phyloP scores from a whole-genome alignment of 2,329 filamentous ascomycete genomes.

The Anthostomella pinea region DNA sequence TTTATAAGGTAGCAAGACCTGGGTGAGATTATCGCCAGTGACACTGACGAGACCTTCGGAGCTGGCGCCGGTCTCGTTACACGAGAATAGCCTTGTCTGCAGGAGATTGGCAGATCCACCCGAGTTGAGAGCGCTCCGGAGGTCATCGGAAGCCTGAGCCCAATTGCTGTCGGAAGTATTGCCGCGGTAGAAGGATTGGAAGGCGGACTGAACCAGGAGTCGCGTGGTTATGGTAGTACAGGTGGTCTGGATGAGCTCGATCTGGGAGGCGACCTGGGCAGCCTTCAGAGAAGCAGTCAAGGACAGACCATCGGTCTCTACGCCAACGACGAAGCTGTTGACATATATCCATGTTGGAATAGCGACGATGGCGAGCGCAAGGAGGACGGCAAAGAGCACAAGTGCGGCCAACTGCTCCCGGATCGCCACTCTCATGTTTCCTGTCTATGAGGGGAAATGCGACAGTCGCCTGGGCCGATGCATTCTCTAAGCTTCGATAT shows the following conservation, averaged over 20 bases:
- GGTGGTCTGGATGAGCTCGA: slow-evolving; percentile 75
- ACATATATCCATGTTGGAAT: slow-evolving; percentile 69
- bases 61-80: slow-evolving; percentile 58
- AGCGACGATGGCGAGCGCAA: slow-evolving; percentile 73
- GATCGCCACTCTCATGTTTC: slow-evolving; percentile 77
- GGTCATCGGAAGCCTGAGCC: slow-evolving; percentile 57
- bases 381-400: slow-evolving; percentile 71
- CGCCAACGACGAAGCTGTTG: slow-evolving; percentile 49
- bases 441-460: slow-evolving; percentile 30
- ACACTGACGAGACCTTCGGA: slow-evolving; percentile 59
- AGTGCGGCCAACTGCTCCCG: slow-evolving; percentile 81
- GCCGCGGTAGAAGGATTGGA: slow-evolving; percentile 51
- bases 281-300: slow-evolving; percentile 86
- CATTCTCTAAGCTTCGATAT: slow-evolving; percentile 27
- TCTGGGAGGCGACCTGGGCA: slow-evolving; percentile 73
- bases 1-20: slow-evolving; percentile 61
- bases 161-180: slow-evolving; percentile 61
- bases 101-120: slow-evolving; percentile 53
- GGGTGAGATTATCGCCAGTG: slow-evolving; percentile 48
- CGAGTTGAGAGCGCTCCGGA: slow-evolving; percentile 66
- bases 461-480: slow-evolving; percentile 22
- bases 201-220: slow-evolving; percentile 54
- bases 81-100: slow-evolving; percentile 72
- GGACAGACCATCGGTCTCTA: slow-evolving; percentile 61
- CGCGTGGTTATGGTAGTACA: slow-evolving; percentile 69